These are phyloP conservation scores for Neonectria magnoliae DNA, from an alignment of 2,329 filamentous ascomycete genomes.

Conservation along the genomic window DNA sequence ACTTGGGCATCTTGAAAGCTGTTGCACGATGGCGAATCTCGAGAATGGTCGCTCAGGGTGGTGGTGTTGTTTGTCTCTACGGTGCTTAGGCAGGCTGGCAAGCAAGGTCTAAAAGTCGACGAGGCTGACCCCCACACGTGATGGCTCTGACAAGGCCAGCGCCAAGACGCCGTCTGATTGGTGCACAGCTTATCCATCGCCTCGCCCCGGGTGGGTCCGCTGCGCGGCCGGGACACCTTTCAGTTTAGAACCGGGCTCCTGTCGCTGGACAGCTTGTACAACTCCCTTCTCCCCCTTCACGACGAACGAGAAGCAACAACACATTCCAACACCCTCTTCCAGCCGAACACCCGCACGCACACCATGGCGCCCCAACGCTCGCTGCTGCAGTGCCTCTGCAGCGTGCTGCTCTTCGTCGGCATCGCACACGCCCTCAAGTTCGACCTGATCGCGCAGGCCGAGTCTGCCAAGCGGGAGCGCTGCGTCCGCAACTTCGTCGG, in stretches of 20 bases:
- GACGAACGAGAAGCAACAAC: conserved; percentile 17
- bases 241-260: conserved; percentile 40
- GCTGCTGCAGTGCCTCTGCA: conserved; percentile 68
- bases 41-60: conserved; percentile 22
- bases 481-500: conserved; percentile 97
- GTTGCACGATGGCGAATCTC: conserved; percentile 26
- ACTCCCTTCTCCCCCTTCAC: conserved; percentile 26
- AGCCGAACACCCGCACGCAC: conserved; percentile 16
- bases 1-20: conserved; percentile 81
- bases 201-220: conserved; percentile 34
- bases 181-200: conserved; percentile 8
- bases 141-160: conserved; percentile 39
- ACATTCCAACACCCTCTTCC: conserved; percentile 1
- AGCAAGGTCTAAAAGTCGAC: conserved; percentile 37
- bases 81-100: conserved; percentile 28
- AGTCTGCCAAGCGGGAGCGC: conserved; percentile 74
- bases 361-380: conserved; percentile 62
- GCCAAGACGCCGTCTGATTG: conserved; percentile 34
- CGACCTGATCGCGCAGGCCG: conserved; percentile 78
- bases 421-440: conserved; percentile 84
- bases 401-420: conserved; percentile 65
- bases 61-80: conserved; percentile 15
- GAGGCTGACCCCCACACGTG: conserved; percentile 47
- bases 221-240: conserved; percentile 46
- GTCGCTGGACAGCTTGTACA: conserved; percentile 28